Conservation (phyloP, 805 yeast species). For the Nakazawaea ernobii region DNA sequence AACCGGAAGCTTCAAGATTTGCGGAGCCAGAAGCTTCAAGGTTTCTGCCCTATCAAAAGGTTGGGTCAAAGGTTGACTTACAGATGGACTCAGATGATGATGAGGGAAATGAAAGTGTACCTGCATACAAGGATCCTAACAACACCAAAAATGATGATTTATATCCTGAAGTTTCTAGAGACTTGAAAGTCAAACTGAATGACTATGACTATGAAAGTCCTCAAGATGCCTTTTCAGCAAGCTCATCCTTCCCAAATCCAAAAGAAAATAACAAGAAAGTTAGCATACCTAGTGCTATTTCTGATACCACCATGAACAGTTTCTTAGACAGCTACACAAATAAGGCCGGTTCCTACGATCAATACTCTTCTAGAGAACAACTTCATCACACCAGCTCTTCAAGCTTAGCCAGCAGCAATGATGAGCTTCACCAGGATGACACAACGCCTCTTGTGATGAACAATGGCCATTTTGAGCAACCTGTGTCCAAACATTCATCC, state of each 20-base stretch:
- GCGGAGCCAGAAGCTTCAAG: background rate
- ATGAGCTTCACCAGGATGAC: background rate
- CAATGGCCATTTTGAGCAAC: background rate
- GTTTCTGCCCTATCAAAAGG: background rate
- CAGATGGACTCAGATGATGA: slow-evolving; percentile 4
- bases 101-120: background rate
- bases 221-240: background rate
- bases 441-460: slow-evolving; percentile 1
- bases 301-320: slow-evolving; percentile 11
- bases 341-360: background rate
- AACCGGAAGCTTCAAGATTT: background rate
- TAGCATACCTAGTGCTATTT: slow-evolving; percentile 4
- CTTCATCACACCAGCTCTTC: background rate
- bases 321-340: slow-evolving; percentile 9
- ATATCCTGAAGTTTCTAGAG: background rate
- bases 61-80: slow-evolving; percentile 3
- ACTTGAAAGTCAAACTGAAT: background rate
- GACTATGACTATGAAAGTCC: background rate
- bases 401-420: background rate
- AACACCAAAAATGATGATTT: too few relatives aligned
- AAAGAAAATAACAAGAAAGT: background rate
- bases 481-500: background rate
- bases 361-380: background rate
- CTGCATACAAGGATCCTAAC: background rate
- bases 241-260: background rate